A percentile compares a stretch with the other conserved stretches of the same genome.
Conservation (phyloP, 805 yeast genomes). For the Suhomyces canberraensis region DNA sequence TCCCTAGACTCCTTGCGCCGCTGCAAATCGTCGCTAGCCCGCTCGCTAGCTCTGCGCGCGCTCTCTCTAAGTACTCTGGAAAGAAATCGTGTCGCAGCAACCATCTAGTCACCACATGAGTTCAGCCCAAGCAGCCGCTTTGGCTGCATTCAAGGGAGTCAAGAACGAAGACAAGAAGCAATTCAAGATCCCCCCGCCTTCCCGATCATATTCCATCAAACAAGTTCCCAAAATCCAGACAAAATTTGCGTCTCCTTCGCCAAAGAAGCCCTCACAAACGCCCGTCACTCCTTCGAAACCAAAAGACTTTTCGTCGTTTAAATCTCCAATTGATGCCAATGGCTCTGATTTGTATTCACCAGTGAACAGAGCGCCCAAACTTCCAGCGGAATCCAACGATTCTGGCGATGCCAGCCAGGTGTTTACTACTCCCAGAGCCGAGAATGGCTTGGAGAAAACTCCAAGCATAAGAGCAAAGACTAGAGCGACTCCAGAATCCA, state of each 20-base stretch:
- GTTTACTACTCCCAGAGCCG: neutral
- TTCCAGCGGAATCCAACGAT: neutral
- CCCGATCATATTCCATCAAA: neutral
- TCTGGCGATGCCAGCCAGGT: neutral
- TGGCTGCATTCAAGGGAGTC: conserved; percentile 39
- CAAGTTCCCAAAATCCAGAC: conserved; percentile 6
- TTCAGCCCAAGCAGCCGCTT: conserved; percentile 42
- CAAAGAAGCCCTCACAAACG: neutral
- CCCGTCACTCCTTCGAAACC: neutral
- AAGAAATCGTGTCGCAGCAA: no score
- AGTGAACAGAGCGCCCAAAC: neutral
- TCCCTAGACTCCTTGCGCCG: no score
- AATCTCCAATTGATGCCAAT: neutral
- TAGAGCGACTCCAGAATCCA: neutral
- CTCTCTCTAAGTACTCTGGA: no score
- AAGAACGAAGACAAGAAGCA: conserved; percentile 5
- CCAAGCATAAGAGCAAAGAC: no score
- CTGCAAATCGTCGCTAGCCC: no score
- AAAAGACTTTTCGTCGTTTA: neutral
- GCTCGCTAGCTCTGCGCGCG: no score
- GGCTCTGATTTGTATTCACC: neutral
- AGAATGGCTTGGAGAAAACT: neutral
- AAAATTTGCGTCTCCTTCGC: neutral
- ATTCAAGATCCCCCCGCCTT: conserved; percentile 5
- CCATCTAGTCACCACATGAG: no score